Evolutionary conservation across 139 green algal genomes (phyloP).

Genomic region (Picochlorum sp.): DNA sequence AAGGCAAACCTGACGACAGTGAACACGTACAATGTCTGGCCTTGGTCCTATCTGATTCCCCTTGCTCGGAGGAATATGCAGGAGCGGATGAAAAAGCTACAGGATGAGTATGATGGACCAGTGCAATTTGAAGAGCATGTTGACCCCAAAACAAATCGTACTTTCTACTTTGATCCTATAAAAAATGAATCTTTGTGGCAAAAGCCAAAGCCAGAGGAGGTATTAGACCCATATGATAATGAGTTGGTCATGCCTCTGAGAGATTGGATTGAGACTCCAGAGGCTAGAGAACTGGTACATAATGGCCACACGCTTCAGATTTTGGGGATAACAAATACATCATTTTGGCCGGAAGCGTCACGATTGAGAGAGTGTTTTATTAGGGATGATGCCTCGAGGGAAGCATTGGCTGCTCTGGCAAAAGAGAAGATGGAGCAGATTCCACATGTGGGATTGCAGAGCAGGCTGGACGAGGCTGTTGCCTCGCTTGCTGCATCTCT

Average conservation of each 20-base stretch:
- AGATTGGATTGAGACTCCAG: constrained; percentile 63
- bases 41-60: constrained; percentile 77
- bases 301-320: constrained; percentile 69
- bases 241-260: constrained; percentile 56
- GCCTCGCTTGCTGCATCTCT: constrained; percentile 38
- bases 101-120: not conserved
- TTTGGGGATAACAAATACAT: constrained; percentile 77
- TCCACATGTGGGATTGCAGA: constrained; percentile 62
- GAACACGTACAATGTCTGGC: constrained; percentile 81
- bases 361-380: constrained; percentile 46
- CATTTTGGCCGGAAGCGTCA: constrained; percentile 48
- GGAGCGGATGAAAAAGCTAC: not conserved
- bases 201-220: constrained; percentile 19
- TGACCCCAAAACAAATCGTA: constrained; percentile 14
- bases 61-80: constrained; percentile 59
- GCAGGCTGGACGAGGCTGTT: constrained; percentile 49
- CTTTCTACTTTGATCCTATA: constrained; percentile 19
- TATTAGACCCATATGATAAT: constrained; percentile 76
- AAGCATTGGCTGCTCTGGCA: constrained; percentile 37
- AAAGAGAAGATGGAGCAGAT: constrained; percentile 36
- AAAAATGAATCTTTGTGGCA: constrained; percentile 17
- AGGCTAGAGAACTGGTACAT: constrained; percentile 68
- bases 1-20: constrained; percentile 22
- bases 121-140: not conserved
- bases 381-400: not conserved